Conservation (phyloP, 148 eudicot species). For the Cornus suecica region DNA sequence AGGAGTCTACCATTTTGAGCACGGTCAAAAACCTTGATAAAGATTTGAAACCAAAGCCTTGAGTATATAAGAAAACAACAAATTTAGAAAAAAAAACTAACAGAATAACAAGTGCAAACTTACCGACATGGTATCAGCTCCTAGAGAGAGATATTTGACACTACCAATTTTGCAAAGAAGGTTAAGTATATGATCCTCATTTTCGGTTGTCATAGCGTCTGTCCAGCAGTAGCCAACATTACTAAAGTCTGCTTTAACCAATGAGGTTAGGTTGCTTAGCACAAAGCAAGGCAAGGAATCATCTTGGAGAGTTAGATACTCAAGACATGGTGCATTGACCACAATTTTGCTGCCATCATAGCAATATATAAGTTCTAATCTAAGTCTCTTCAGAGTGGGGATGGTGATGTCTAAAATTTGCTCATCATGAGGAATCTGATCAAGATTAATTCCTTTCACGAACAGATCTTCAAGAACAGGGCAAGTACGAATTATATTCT, state of each 20-base stretch:
- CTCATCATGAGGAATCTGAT: not conserved
- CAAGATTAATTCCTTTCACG: not conserved
- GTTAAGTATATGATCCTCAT: constrained; percentile 2
- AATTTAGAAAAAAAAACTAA: not conserved
- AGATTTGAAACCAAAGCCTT: not conserved
- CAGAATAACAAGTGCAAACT: not conserved
- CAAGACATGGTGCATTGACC: constrained; percentile 12
- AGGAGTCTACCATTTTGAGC: constrained; percentile 4
- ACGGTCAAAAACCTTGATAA: constrained; percentile 1
- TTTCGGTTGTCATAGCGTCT: too few species aligned
- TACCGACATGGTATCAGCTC: not conserved
- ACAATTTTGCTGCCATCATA: constrained; percentile 4
- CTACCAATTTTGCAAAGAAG: constrained; percentile 6
- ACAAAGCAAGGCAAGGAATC: too few species aligned
- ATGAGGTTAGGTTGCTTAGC: too few species aligned
- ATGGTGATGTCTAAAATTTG: not conserved
- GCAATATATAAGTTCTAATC: not conserved
- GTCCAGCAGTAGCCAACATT: constrained; percentile 7
- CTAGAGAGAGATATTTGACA: constrained; percentile 6
- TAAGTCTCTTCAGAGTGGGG: constrained; percentile 10
- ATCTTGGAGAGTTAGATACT: too few species aligned
- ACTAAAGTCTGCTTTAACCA: too few species aligned
- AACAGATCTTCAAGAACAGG: constrained; percentile 11
- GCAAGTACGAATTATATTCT: constrained; percentile 14
- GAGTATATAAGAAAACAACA: too few species aligned